Conservation (phyloP, 1,284 basidiomycete genomes). For the Albatrellus sp. region DNA sequence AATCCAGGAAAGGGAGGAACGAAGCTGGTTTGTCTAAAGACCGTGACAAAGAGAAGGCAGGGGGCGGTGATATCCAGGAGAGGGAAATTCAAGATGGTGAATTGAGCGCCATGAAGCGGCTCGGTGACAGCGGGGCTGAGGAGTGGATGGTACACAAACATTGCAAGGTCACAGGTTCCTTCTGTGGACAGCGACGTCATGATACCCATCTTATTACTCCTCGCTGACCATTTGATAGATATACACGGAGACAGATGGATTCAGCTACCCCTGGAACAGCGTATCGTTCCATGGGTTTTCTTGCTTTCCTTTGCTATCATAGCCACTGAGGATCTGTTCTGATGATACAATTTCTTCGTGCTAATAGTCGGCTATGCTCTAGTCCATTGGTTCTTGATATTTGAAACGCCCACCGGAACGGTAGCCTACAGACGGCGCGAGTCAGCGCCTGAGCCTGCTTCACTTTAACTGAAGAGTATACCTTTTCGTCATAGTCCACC, state of each 20-base stretch:
- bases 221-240: neutral
- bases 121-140: too few species aligned
- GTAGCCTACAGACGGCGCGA: constrained; percentile 29
- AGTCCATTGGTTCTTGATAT: constrained; percentile 49
- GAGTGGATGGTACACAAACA: too few species aligned
- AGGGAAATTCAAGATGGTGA: too few species aligned
- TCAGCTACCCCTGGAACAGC: too few species aligned
- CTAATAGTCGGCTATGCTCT: constrained; percentile 30
- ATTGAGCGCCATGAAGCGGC: too few species aligned
- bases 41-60: constrained; percentile 1
- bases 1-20: constrained; percentile 5
- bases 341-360: neutral
- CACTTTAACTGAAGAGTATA: constrained; percentile 16
- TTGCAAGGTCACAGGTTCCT: neutral
- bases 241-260: too few species aligned
- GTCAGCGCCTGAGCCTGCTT: neutral
- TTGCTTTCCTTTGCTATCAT: too few species aligned
- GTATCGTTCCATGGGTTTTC: too few species aligned
- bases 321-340: too few species aligned
- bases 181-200: neutral
- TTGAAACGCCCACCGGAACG: constrained; percentile 52
- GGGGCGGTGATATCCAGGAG: neutral
- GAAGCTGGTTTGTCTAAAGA: too few species aligned
- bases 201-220: constrained; percentile 4
- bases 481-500: constrained; percentile 78